Percentiles rank a stretch among this genome's conserved stretches.
Conservation (phyloP, 768 basidiomycete genomes). For the Hypsizygus marmoreus region DNA sequence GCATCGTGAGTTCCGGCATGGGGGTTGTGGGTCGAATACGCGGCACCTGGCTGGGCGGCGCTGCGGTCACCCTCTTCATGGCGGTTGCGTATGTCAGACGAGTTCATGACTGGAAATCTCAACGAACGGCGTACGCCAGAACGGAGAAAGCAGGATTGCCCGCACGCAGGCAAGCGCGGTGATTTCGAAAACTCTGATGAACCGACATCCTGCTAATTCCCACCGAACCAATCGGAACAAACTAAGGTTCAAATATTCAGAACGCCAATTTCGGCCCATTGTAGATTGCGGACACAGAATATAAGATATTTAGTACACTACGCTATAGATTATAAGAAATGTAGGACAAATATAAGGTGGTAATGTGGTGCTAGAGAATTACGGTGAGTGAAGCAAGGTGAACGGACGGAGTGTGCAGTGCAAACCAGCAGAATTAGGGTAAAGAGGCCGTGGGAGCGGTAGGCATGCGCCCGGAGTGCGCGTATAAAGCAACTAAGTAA, state of each 20-base stretch:
- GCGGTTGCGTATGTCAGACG: constrained; percentile 50
- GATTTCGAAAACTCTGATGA: constrained; percentile 59
- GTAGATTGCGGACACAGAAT: constrained; percentile 14
- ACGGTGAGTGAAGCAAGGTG: constrained; percentile 12
- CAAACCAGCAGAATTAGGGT: constrained; percentile 33
- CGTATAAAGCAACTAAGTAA: constrained; percentile 44
- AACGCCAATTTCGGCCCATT: constrained; percentile 20
- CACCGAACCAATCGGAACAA: constrained; percentile 72
- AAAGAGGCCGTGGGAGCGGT: constrained; percentile 48
- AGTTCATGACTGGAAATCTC: constrained; percentile 52
- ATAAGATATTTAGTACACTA: constrained; percentile 14
- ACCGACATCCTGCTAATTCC: constrained; percentile 49
- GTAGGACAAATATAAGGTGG: constrained; percentile 24
- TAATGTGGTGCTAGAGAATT: constrained; percentile 18
- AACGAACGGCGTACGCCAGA: constrained; percentile 47
- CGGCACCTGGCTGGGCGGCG: constrained; percentile 20
- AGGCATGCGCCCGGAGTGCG: constrained; percentile 50
- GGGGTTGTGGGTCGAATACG: constrained; percentile 23
- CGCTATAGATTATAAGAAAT: constrained; percentile 13
- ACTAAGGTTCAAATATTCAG: constrained; percentile 34
- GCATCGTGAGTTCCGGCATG: constrained; percentile 30
- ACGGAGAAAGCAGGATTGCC: constrained; percentile 58
- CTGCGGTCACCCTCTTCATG: constrained; percentile 43
- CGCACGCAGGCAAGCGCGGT: constrained; percentile 70
- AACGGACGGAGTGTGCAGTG: constrained; percentile 7